Base-by-base conservation (phyloP, 805 yeast genomes). In the Wickerhamiella dianesei region DNA sequence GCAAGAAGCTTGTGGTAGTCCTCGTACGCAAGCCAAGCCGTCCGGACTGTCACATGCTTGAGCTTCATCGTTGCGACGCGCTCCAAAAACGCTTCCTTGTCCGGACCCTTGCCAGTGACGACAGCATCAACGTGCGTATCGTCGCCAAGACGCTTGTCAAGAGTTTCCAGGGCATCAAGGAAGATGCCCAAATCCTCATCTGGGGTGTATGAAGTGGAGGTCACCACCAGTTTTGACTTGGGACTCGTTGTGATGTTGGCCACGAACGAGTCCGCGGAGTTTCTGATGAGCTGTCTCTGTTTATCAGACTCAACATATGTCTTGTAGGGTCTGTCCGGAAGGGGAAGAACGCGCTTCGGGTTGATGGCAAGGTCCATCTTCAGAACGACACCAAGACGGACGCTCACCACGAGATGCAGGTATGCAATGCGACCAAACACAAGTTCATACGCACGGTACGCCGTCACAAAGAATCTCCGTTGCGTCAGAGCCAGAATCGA, bases 21-120 rank as follows among this genome's bases (percentile, higher is more conserved):
- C 48, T 79, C 84, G 4, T 77, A 67, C 0, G 80, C 58, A 19
- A 92, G 68, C 97, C 98, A 92, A 0, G 74, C 79, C 29, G 80
- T 74, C 47, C 71, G 71, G 4, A 92, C 68, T 1, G 70, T 57
- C 4, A 87, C 75, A 37, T 73, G 70, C 2, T 66, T 53, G 60
- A 76, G 69, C 3, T 59, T 50, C 48, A 72, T 63, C 8, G 60
- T 55, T n/a, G 65, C 56, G 1, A 82, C 81, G 20, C 67, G 60
- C 2, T 57, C 49, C 22, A 74, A 59, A 55, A 80, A 82, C 18
- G 73, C 65, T 2, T 64, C 61, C 53, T 77, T 77, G 64, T 82
- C 61, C 0, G 97, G 97, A 0, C 99, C 99, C 61, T 88, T 89
- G 0, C 99, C 99, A 0, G 99, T 92, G n/a, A 92, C 80, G n/a